These are phyloP conservation scores for Cordyceps pruinosa DNA, from an alignment of 2,329 filamentous ascomycete genomes.

Conservation along the genomic window DNA sequence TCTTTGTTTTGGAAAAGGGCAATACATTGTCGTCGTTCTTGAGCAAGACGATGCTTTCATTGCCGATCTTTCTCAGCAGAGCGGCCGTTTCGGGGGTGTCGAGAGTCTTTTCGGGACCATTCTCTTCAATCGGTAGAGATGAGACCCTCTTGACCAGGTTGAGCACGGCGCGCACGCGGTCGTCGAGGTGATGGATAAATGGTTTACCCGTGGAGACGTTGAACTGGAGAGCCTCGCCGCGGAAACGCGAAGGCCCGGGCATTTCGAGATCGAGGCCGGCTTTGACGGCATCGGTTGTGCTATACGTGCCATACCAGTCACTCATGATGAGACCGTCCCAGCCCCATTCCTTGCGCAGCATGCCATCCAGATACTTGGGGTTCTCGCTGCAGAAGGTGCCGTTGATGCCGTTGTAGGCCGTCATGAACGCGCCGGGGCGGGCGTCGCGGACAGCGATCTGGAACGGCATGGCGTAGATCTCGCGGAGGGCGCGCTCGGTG, in stretches of 20 bases:
- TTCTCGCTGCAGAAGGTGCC: constrained; percentile 50
- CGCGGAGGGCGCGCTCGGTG: constrained; percentile 48
- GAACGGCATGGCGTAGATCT: constrained; percentile 53
- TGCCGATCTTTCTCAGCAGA: constrained; percentile 57
- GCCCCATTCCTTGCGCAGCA: constrained; percentile 51
- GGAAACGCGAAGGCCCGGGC: constrained; percentile 47
- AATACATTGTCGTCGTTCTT: constrained; percentile 63
- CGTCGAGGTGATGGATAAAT: constrained; percentile 46
- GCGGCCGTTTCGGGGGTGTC: constrained; percentile 57
- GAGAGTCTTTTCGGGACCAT: constrained; percentile 44
- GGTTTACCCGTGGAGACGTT: constrained; percentile 51
- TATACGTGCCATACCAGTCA: constrained; percentile 54
- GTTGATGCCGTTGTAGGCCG: constrained; percentile 53
- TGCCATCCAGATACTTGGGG: constrained; percentile 39
- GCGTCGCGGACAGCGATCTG: constrained; percentile 48
- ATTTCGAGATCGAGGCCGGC: constrained; percentile 54
- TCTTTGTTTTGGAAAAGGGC: constrained; percentile 56
- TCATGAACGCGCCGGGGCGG: constrained; percentile 50
- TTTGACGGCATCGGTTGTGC: constrained; percentile 41
- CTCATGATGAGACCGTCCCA: constrained; percentile 53
- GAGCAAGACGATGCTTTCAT: constrained; percentile 64
- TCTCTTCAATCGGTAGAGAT: constrained; percentile 46
- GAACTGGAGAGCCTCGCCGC: constrained; percentile 45
- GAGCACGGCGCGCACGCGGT: constrained; percentile 50
- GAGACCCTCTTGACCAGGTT: constrained; percentile 53